Conservation (phyloP, 129 eudicot species). For the Ambrosia artemisiifolia region DNA sequence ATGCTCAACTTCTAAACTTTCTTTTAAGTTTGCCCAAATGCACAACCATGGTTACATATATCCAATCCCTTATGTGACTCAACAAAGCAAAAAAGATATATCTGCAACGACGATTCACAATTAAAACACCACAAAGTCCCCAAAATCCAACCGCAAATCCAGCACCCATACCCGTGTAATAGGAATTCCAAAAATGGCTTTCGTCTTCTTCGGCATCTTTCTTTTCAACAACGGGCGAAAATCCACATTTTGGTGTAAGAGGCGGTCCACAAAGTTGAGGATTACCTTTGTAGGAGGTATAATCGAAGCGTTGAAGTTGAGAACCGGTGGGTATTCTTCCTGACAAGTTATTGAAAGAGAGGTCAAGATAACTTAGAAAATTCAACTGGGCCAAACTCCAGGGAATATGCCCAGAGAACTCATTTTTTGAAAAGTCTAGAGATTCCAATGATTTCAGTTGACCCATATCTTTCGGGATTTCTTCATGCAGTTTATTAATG, state of each 20-base stretch:
- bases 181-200: neutral
- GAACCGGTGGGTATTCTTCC: slow-evolving; percentile 29
- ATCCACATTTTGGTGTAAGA: slow-evolving; percentile 29
- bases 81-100: neutral
- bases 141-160: slow-evolving; percentile 23
- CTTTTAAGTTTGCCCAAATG: neutral
- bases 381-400: slow-evolving; percentile 6
- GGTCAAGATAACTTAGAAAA: slow-evolving; percentile 23
- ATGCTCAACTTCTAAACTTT: neutral
- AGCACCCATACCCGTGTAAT: slow-evolving; percentile 5
- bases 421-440: slow-evolving; percentile 38
- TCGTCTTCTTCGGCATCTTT: slow-evolving; percentile 1
- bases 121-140: slow-evolving; percentile 9
- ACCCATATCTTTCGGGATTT: slow-evolving; percentile 24
- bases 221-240: neutral
- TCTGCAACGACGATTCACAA: neutral
- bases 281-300: slow-evolving; percentile 24
- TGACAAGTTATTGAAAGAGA: slow-evolving; percentile 37
- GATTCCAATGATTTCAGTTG: slow-evolving; percentile 6
- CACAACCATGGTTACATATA: neutral
- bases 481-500: slow-evolving; percentile 17
- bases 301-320: slow-evolving; percentile 20
- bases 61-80: slow-evolving; percentile 4
- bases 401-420: slow-evolving; percentile 29
- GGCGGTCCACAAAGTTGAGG: slow-evolving; percentile 33